These are phyloP conservation scores for Nakazawaea holstii DNA, from an alignment of 805 yeast genomes.

Conservation along the genomic window DNA sequence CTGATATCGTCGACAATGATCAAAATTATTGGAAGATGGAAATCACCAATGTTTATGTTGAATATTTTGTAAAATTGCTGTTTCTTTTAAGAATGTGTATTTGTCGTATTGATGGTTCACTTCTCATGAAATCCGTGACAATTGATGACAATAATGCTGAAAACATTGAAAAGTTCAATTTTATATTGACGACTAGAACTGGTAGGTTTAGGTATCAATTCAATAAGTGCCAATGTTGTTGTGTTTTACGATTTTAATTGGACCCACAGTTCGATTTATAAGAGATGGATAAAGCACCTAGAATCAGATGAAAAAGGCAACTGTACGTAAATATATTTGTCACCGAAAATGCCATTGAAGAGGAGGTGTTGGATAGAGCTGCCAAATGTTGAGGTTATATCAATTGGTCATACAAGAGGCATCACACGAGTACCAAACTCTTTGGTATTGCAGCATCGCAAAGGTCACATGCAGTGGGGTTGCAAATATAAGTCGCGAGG, in stretches of 20 bases:
- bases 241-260: slow-evolving; percentile 89
- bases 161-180: slow-evolving; percentile 75
- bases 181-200: slow-evolving; percentile 87
- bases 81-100: slow-evolving; percentile 72
- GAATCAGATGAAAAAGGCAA: slow-evolving; percentile 96
- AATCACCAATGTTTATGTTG: slow-evolving; percentile 42
- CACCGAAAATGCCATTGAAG: slow-evolving; percentile 94
- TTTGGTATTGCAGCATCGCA: too few species aligned
- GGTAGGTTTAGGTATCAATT: slow-evolving; percentile 94
- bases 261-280: slow-evolving; percentile 97
- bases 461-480: too few species aligned
- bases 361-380: slow-evolving; percentile 92
- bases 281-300: slow-evolving; percentile 97
- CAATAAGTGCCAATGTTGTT: slow-evolving; percentile 89
- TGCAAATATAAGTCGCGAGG: too few species aligned
- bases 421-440: too few species aligned
- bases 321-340: slow-evolving; percentile 89
- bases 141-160: slow-evolving; percentile 89
- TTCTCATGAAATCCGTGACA: slow-evolving; percentile 88
- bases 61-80: slow-evolving; percentile 94
- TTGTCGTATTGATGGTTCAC: slow-evolving; percentile 95
- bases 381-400: slow-evolving; percentile 91
- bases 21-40: slow-evolving; percentile 48
- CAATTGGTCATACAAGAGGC: slow-evolving; percentile 96
- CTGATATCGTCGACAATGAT: slow-evolving; percentile 27